phyloP scores from a whole-genome alignment of 495 filamentous ascomycete species.

The Thozetella sp. region DNA sequence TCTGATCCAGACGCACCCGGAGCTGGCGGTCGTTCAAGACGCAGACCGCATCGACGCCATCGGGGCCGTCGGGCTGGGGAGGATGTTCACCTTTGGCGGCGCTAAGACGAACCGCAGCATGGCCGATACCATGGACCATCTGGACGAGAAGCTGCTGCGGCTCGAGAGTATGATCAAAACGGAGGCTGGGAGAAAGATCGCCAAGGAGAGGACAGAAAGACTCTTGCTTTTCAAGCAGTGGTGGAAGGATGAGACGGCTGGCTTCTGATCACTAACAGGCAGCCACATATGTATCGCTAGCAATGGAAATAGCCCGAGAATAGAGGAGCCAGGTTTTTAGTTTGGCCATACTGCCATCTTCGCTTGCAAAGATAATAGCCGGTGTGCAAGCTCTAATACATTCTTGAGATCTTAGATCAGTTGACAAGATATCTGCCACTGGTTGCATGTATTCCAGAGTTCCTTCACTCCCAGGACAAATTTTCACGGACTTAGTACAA shows the following conservation, averaged over 20 bases:
- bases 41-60: slow-evolving; percentile 89
- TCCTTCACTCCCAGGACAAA: too few species aligned
- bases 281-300: neutral
- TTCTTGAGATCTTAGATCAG: too few species aligned
- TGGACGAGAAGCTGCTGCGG: slow-evolving; percentile 76
- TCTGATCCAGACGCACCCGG: slow-evolving; percentile 62
- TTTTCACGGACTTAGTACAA: too few species aligned
- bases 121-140: slow-evolving; percentile 69
- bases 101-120: slow-evolving; percentile 57
- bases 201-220: slow-evolving; percentile 63
- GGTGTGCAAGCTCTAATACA: too few species aligned
- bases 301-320: neutral
- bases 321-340: neutral
- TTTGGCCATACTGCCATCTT: neutral
- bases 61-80: slow-evolving; percentile 79
- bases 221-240: slow-evolving; percentile 64
- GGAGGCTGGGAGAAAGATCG: slow-evolving; percentile 65
- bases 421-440: too few species aligned
- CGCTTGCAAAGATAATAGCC: too few species aligned
- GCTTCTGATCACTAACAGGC: too few species aligned
- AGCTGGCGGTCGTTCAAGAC: slow-evolving; percentile 85
- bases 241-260: slow-evolving; percentile 70
- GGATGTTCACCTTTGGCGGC: slow-evolving; percentile 77
- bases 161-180: slow-evolving; percentile 88
- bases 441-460: too few species aligned